Evolutionary conservation across 257 asterid genomes (phyloP), one percentile per base, ranked within the genome.

Genomic region (Ophiorrhiza pumila): DNA sequence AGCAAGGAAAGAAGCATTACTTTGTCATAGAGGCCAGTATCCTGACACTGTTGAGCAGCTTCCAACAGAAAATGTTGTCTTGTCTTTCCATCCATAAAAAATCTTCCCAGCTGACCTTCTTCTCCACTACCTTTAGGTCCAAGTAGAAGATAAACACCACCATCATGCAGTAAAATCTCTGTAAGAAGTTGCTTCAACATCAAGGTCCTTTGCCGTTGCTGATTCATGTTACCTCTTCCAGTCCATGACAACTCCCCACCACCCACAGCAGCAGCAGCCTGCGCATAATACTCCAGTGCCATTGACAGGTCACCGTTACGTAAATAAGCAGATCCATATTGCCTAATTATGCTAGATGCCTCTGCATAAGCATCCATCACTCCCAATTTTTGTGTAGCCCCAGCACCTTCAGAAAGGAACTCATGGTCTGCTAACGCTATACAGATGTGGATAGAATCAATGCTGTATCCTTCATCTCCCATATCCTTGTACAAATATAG

Each of bases 211-310:
- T 89, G 97, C 77, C 97, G 87, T 74, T 88, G 96, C 83, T 91
- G 97, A 83, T 91, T 97, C 65, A 78, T 81, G 60, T 80, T 90
- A 83, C 91, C 85, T 85, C 92, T 87, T 52, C 97, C 97, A 68
- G 83, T 84, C 97, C 96, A 91, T 45, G 99, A 94, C 86, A 87
- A 76, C 68, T 85, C 90, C 53, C 99, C 99, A 71, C 98, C 99
- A 62, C 96, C 99, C 68, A 88, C 90, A 53, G 96, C 91, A 57
- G 99, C 97, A 67, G 97, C 96, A 78, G 99, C 97, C 82, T 94
- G 96, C 50, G 82, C 97, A 83, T 88, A 95, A 82, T 95, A 95
- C 74, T 95, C 99, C 66, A 95, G 79, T 34, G 97, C 95, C 92
- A 83, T 87, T 79, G 77, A 70, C 76, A 90, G 74, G 78, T 91